Evolutionary conservation across 2,329 filamentous ascomycete species (phyloP), one percentile per base, ranked within the genome.

Genomic region (Xylaria arbuscula): DNA sequence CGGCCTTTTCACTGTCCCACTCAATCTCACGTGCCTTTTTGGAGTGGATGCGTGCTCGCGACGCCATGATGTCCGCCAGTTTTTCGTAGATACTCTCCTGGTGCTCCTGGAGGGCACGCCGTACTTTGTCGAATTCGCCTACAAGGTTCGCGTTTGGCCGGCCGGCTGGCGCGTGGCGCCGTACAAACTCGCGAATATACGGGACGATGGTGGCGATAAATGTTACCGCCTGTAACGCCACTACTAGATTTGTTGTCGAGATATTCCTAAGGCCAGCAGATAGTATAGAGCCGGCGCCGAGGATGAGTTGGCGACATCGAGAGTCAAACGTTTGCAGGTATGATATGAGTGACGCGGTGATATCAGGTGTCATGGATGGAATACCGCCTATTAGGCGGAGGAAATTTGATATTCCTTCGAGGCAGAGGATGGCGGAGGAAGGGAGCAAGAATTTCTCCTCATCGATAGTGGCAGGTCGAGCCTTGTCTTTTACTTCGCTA

Each of bases 241-340:
- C 88, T 0, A 96, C 94, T 2, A 99, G 86, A 80, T 99, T 94
- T 76, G 96, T 96, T 0, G 96, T 97, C 0, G 93, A 97, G 78
- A 99, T 99, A 76, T 97, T 97, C 78, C 93, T 97, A 36, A 98
- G 84, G 0, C 94, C 94, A 0, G 94, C 95, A 42, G 92, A 94
- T 36, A 90, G 87, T 6, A 93, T 98, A 4, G 96, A 95, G 6
- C 96, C 96, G 1, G 96, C 95, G 1, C 95, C 96, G 7, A 98
- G 89, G 71, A 98, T 97, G 64, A 60, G 87, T 78, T 99, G 96
- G 22, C 92, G 97, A 64, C 94, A 94, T 24, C 95, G 91, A 1
- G 94, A 97, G 80, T 98, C 97, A 85, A 98, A 98, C 3, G 97
- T 86, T 72, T 96, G 92, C 19, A 98, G 85, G 76, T 97, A 97